These are phyloP conservation scores for Casuarina equisetifolia DNA, from an alignment of 306 rosid species.

Conservation along the genomic window DNA sequence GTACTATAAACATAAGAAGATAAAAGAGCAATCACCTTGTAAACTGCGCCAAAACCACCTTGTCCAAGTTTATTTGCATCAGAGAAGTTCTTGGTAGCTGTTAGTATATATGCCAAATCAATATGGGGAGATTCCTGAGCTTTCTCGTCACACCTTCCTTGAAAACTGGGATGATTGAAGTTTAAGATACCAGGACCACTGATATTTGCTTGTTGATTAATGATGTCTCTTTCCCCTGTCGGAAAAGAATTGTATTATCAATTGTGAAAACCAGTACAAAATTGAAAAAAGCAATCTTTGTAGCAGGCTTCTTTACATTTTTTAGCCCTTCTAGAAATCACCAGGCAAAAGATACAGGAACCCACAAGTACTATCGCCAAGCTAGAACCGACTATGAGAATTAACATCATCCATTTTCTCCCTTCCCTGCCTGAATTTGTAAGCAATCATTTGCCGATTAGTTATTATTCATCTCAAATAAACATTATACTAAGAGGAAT, in stretches of 20 bases:
- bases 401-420: constrained; percentile 31
- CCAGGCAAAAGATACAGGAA: constrained; percentile 25
- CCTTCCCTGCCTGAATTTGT: constrained; percentile 35
- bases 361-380: constrained; percentile 29
- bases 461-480: background rate
- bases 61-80: constrained; percentile 40
- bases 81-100: constrained; percentile 46
- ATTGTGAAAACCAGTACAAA: background rate
- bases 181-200: background rate
- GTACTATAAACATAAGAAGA: too few species aligned
- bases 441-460: constrained; percentile 7
- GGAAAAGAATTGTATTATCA: background rate
- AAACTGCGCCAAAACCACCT: constrained; percentile 62
- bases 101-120: constrained; percentile 43
- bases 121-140: constrained; percentile 38
- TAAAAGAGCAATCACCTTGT: constrained; percentile 35
- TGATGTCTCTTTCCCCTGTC: constrained; percentile 28
- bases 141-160: background rate
- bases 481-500: background rate
- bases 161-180: constrained; percentile 9
- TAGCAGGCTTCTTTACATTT: background rate
- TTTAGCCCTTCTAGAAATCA: background rate
- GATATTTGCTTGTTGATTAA: background rate
- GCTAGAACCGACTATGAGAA: constrained; percentile 22
- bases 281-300: background rate